These are phyloP conservation scores for Galerina marginata DNA, from an alignment of 768 basidiomycete genomes.

Conservation along the genomic window DNA sequence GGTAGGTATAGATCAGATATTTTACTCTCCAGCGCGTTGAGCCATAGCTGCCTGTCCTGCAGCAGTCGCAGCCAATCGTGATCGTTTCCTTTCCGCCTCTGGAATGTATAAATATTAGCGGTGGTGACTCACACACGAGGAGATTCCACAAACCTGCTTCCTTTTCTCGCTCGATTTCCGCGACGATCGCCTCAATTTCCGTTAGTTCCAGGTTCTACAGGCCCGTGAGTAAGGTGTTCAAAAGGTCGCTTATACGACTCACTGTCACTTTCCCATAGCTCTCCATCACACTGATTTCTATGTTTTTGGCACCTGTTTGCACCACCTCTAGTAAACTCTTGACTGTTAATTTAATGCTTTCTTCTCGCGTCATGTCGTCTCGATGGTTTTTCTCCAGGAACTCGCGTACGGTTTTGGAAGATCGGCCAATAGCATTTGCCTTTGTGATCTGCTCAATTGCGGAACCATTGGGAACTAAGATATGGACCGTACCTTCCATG, in stretches of 20 bases:
- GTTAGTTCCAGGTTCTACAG: slow-evolving; percentile 79
- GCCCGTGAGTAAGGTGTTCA: slow-evolving; percentile 4
- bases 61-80: slow-evolving; percentile 88
- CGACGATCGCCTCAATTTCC: slow-evolving; percentile 91
- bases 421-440: slow-evolving; percentile 98
- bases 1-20: slow-evolving; percentile 18
- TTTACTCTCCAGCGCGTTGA: slow-evolving; percentile 51
- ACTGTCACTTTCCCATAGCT: slow-evolving; percentile 93
- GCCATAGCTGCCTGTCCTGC: slow-evolving; percentile 91
- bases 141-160: slow-evolving; percentile 72
- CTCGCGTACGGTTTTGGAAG: slow-evolving; percentile 97
- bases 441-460: slow-evolving; percentile 32
- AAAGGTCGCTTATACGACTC: slow-evolving; percentile 26
- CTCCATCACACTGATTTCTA: slow-evolving; percentile 98
- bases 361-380: slow-evolving; percentile 86
- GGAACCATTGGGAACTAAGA: background rate
- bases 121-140: background rate
- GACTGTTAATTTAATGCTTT: slow-evolving; percentile 92
- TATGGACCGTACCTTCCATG: slow-evolving; percentile 82
- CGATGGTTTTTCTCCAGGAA: slow-evolving; percentile 98
- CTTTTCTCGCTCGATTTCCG: slow-evolving; percentile 96
- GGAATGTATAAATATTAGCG: slow-evolving; percentile 20
- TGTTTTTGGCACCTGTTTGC: slow-evolving; percentile 99
- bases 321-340: slow-evolving; percentile 97
- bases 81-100: slow-evolving; percentile 96